These are phyloP conservation scores for Cercospora sp. DNA, from an alignment of 2,329 filamentous ascomycete genomes.

Conservation along the genomic window DNA sequence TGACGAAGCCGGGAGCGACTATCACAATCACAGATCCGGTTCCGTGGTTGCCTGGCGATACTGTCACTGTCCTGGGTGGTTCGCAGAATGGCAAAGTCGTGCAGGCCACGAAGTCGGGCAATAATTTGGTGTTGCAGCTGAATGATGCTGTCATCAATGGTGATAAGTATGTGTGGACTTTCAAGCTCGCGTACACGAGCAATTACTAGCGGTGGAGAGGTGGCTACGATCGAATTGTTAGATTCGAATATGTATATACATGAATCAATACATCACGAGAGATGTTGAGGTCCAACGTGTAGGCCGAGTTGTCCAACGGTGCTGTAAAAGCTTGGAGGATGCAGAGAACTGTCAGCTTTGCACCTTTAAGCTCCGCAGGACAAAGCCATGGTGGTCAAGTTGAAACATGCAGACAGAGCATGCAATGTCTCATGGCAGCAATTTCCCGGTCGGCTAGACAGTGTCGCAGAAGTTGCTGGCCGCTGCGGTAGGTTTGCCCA, in stretches of 20 bases:
- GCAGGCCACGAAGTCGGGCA: not conserved
- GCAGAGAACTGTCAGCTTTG: not conserved
- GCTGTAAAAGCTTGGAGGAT: not conserved
- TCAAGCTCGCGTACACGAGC: conserved; percentile 1
- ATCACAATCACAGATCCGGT: conserved; percentile 7
- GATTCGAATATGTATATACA: not conserved
- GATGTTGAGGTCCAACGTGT: not conserved
- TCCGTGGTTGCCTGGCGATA: conserved; percentile 1
- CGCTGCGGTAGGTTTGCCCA: not conserved
- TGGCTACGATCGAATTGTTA: not conserved
- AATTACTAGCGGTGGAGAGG: not conserved
- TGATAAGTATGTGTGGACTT: not conserved
- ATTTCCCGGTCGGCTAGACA: not conserved
- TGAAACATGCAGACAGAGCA: not conserved
- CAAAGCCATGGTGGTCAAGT: not conserved
- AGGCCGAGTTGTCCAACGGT: not conserved
- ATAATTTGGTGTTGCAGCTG: conserved; percentile 1
- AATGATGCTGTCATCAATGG: not conserved
- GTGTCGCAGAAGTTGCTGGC: not conserved
- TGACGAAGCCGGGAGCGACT: conserved; percentile 40
- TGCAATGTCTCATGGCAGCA: not conserved
- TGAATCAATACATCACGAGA: not conserved
- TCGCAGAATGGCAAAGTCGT: not conserved
- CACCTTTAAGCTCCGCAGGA: not conserved
- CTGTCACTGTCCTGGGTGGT: not conserved